Percentiles rank a stretch among this genome's conserved stretches.
Conservation (phyloP, 2,329 filamentous ascomycete genomes). For the Cordyceps tenuipes region DNA sequence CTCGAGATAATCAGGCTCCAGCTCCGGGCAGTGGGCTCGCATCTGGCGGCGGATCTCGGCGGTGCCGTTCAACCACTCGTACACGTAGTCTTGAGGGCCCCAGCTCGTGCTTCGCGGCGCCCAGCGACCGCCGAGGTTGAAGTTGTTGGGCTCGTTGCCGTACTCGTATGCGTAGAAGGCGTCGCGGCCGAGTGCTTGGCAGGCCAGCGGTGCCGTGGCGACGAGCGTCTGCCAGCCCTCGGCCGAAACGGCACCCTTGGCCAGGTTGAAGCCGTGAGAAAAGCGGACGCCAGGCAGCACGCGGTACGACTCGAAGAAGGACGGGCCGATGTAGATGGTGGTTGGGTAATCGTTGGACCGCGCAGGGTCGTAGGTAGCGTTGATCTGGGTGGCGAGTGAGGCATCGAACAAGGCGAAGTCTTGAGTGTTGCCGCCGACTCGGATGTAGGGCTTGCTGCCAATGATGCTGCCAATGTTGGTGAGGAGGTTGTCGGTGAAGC, state of each 20-base stretch:
- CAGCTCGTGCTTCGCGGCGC: background rate
- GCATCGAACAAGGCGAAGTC: slow-evolving; percentile 55
- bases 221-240: slow-evolving; percentile 42
- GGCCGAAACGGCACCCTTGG: slow-evolving; percentile 41
- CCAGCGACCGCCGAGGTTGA: background rate
- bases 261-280: slow-evolving; percentile 54
- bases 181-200: slow-evolving; percentile 42
- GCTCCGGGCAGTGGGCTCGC: slow-evolving; percentile 40
- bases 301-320: slow-evolving; percentile 54
- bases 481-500: slow-evolving; percentile 51
- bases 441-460: slow-evolving; percentile 50
- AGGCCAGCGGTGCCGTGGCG: slow-evolving; percentile 47
- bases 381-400: slow-evolving; percentile 38
- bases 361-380: slow-evolving; percentile 42
- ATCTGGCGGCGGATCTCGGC: slow-evolving; percentile 37
- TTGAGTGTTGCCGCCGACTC: slow-evolving; percentile 60
- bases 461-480: slow-evolving; percentile 45
- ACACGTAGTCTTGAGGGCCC: slow-evolving; percentile 32
- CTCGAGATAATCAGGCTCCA: slow-evolving; percentile 20
- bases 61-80: slow-evolving; percentile 49
- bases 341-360: slow-evolving; percentile 52
- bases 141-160: slow-evolving; percentile 47
- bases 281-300: slow-evolving; percentile 49
- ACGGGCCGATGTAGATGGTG: slow-evolving; percentile 50
- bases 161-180: slow-evolving; percentile 52